Base-by-base conservation (phyloP, 495 filamentous ascomycete genomes). In the Annulohypoxylon nitens region DNA sequence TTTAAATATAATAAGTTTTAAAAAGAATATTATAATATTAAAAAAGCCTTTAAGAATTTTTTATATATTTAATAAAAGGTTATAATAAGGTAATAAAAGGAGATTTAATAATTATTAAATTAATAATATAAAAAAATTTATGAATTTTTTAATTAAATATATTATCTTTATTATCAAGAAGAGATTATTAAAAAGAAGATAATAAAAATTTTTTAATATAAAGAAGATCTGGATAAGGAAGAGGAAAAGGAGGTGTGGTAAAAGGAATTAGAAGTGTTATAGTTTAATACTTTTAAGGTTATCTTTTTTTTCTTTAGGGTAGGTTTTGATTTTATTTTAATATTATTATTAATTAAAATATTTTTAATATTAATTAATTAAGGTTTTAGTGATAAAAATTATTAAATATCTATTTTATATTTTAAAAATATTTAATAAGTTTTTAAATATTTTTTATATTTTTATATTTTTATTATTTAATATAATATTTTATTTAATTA, bases 371-470 rank as follows among this genome's bases (percentile, higher is more conserved):
- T 9, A 14, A 14, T 25, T 14, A 11, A 11, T 51, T 14, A 18
- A 14, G 47, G 20, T 51, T 51, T 4, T 51, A 14, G 11, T 11
- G 11, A 51, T 51, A 14, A 25, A 51, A 51, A 25, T 51, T 11
- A 4, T 51, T 11, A 51, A 51, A 14, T 14, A 51, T 51, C 11
- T 14, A 25, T 14, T 51, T 51, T 11, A 51, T 14, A 18, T 51
- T 51, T 14, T 51, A 14, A 10, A 51, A 14, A 9, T 51, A 14
- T 9, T 51, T 18, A 51, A 18, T 51, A 51, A 18, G 23, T 54
- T 64, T 43, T 39, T 39, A 64, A 8, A 18, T 64, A 26, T 64
- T 64, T 30, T 64, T 11, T 18, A 12, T 39, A 2, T 50, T 18
- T 14, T 30, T 11, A 11, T 41, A 64, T 6, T 12, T 39, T 64